Base-by-base conservation (phyloP, 495 filamentous ascomycete species). In the Zalerion maritima region DNA sequence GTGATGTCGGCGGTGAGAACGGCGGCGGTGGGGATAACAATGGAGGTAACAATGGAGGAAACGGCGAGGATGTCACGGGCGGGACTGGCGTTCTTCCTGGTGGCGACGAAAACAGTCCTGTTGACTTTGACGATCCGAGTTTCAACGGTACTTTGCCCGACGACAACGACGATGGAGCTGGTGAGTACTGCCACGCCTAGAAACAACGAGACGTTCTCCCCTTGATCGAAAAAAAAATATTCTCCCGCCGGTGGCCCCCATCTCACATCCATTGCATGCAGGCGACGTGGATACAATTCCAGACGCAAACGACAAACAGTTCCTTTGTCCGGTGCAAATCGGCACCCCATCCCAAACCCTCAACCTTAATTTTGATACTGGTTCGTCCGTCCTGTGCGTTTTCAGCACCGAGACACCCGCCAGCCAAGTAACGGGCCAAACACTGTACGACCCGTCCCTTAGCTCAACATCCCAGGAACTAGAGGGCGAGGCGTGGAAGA, bases 361-460 rank as follows among this genome's bases (percentile, higher is more conserved):
- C 38, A 75, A 54, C 21, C 54, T 85, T 26, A 69, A 82, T 45
- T 80, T 83, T 30, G 80, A 86, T 52, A 82, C 79, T 15, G 80
- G 77, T 6, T 80, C 75, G 19, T 66, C 73, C 8, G 80, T 84
- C 61, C 58, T 85, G 56, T 83, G 71, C 54, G 78, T 69, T 20
- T 57, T 59, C 38, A 57, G 49, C 52, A 74, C 28, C 52, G 69
- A 35, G 33, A 65, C 37, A 21, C 48, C 34, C 21, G 29, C 4
- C 33, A 50, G 25, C 28, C 48, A 73, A 45, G 54, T 64, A 24
- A 41, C 43, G 20, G 76, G 75, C 23, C 78, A 54, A 35, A 38
- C 31, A 15, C 13, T 52, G 51, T 87, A 79, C 58, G 56, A 65
- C 34, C 63, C 71, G 3, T 24, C 44, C 14, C 43, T 47, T 16